Conservation (phyloP, 1,139 yeast genomes). For the Yamadazyma spencermartinsiae region DNA sequence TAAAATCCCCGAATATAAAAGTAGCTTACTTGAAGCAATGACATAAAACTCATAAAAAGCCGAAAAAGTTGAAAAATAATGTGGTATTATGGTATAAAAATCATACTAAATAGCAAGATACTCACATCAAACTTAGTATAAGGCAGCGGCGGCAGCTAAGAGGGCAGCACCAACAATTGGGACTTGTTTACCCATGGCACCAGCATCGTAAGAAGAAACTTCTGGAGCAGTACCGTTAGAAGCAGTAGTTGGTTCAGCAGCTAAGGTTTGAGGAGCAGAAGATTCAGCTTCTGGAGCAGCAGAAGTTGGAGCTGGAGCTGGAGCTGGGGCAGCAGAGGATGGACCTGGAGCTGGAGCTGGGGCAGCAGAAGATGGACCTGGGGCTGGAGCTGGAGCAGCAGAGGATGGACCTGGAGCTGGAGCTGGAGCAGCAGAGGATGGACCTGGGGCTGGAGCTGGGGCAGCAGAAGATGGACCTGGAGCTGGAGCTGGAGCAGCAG, state of each 20-base stretch:
- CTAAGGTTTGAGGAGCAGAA: slow-evolving; percentile 11
- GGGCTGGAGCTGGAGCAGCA: slow-evolving; percentile 7
- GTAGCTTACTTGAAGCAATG: slow-evolving; percentile 5
- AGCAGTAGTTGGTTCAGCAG: slow-evolving; percentile 14
- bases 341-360: slow-evolving; percentile 15
- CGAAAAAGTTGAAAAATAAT: not conserved
- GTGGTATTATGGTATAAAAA: slow-evolving; percentile 3
- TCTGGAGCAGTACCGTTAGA: slow-evolving; percentile 18
- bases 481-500: slow-evolving; percentile 20
- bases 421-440: slow-evolving; percentile 8
- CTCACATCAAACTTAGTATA: slow-evolving; percentile 14
- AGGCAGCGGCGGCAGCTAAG: slow-evolving; percentile 20
- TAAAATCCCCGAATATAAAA: slow-evolving; percentile 10
- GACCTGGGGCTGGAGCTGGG: slow-evolving; percentile 7
- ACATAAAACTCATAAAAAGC: slow-evolving; percentile 4
- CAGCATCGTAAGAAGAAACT: slow-evolving; percentile 24
- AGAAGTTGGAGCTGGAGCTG: slow-evolving; percentile 9
- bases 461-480: slow-evolving; percentile 16
- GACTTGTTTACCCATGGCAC: slow-evolving; percentile 18
- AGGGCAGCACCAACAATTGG: slow-evolving; percentile 18
- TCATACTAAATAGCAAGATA: slow-evolving; percentile 1
- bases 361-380: slow-evolving; percentile 6
- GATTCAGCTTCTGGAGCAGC: slow-evolving; percentile 7
- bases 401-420: slow-evolving; percentile 10
- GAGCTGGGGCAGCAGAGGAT: slow-evolving; percentile 11